Percentiles rank a stretch among this genome's conserved stretches.
Evolutionary conservation across 2,329 filamentous ascomycete genomes (phyloP).

Genomic region (Diaporthe aspalathi): DNA sequence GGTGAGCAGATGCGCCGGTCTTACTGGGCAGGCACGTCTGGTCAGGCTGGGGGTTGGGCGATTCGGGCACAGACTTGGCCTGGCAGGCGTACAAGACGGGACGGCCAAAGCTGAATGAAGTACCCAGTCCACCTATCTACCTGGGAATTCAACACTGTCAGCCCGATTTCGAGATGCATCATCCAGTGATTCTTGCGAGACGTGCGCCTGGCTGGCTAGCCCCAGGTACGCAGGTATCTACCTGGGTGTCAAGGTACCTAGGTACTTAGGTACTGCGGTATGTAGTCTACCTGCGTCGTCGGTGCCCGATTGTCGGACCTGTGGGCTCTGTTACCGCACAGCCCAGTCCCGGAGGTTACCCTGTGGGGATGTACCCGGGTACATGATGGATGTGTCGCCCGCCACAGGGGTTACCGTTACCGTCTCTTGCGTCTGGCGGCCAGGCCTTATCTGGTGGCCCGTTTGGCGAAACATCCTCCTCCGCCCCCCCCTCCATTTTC

Average conservation of each 20-base stretch:
- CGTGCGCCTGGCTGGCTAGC: too few relatives aligned
- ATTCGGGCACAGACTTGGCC: not conserved
- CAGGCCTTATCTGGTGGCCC: constrained; percentile 31
- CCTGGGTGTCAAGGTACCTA: too few relatives aligned
- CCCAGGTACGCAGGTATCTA: not conserved
- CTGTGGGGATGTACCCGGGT: too few relatives aligned
- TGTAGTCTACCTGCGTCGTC: too few relatives aligned
- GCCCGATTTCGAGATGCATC: too few relatives aligned
- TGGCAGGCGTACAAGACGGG: not conserved
- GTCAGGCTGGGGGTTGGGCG: too few relatives aligned
- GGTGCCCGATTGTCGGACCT: constrained; percentile 16
- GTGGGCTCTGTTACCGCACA: constrained; percentile 6
- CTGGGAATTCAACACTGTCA: too few relatives aligned
- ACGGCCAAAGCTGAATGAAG: too few relatives aligned
- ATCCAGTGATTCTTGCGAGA: too few relatives aligned
- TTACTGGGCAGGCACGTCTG: constrained; percentile 18
- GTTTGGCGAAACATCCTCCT: constrained; percentile 36
- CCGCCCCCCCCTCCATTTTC: constrained; percentile 32
- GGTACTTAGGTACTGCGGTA: too few relatives aligned
- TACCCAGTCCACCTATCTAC: too few relatives aligned
- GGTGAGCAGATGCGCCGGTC: constrained; percentile 20
- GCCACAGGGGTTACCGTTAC: not conserved
- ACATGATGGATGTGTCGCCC: not conserved
- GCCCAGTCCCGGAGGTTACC: not conserved
- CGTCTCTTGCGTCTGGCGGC: not conserved